Conservation (phyloP, 1,284 basidiomycete genomes). For the Austropuccinia psidii region DNA sequence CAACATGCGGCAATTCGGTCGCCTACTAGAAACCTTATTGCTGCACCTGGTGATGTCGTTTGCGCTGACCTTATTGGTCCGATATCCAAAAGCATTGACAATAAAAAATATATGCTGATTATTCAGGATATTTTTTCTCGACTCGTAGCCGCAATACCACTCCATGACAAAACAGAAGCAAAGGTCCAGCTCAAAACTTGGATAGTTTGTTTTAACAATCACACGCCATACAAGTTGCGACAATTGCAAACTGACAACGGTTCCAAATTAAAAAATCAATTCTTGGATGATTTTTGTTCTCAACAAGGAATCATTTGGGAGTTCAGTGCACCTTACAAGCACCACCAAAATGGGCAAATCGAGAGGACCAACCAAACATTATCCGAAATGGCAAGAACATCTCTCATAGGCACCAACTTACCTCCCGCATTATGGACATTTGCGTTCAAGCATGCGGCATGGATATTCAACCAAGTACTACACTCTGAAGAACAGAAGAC, state of each 20-base stretch:
- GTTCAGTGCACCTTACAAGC: neutral
- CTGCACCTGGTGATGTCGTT: neutral
- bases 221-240: neutral
- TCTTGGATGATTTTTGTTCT: neutral
- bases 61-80: neutral
- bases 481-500: neutral
- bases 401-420: neutral
- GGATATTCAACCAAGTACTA: neutral
- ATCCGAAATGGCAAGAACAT: neutral
- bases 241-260: neutral
- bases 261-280: neutral
- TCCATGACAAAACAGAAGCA: neutral
- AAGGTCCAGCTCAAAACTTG: neutral
- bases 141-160: neutral
- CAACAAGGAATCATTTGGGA: neutral
- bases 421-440: neutral
- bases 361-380: too few relatives aligned
- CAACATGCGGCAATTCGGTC: neutral
- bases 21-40: neutral
- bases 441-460: neutral
- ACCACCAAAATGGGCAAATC: constrained; percentile 13
- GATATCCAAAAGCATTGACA: neutral
- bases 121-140: neutral
- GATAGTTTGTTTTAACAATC: neutral
- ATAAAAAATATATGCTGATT: neutral